A percentile compares a stretch with the other conserved stretches of the same genome.
Evolutionary conservation across 2,329 filamentous ascomycete genomes (phyloP).

Genomic region (Colletotrichum cordylinicola): DNA sequence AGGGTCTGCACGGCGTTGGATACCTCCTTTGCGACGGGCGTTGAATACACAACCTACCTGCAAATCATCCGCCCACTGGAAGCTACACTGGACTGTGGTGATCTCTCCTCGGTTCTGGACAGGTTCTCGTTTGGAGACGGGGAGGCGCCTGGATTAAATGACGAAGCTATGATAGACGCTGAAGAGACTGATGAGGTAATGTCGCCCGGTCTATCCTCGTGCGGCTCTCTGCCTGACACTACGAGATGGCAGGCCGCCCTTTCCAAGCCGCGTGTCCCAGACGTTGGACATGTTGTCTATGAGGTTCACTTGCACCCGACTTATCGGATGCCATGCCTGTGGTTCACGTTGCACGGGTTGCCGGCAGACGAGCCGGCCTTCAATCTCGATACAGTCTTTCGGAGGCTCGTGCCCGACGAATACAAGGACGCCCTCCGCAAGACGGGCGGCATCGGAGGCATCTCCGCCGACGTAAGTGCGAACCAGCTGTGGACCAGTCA

Average conservation of each 20-base stretch:
- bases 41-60: constrained; percentile 57
- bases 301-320: constrained; percentile 78
- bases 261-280: constrained; percentile 33
- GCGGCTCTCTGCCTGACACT: not conserved
- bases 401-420: constrained; percentile 70
- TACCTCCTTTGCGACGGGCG: constrained; percentile 44
- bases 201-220: not conserved
- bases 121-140: constrained; percentile 48
- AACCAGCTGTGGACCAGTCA: constrained; percentile 35
- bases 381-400: constrained; percentile 73
- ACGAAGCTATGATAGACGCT: constrained; percentile 53
- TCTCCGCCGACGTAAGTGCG: constrained; percentile 76
- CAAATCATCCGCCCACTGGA: constrained; percentile 63
- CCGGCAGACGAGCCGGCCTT: constrained; percentile 61
- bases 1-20: constrained; percentile 57
- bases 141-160: constrained; percentile 32
- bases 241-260: constrained; percentile 43
- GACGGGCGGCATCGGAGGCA: constrained; percentile 71
- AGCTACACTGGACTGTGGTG: constrained; percentile 45
- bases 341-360: constrained; percentile 71
- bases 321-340: constrained; percentile 77
- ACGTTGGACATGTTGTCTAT: constrained; percentile 64
- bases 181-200: constrained; percentile 59
- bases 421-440: constrained; percentile 66
- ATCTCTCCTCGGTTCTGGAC: constrained; percentile 52